Evolutionary conservation across 179 eudicot species (phyloP), one percentile per base, ranked within the genome.

Genomic region (Nepenthes alata): DNA sequence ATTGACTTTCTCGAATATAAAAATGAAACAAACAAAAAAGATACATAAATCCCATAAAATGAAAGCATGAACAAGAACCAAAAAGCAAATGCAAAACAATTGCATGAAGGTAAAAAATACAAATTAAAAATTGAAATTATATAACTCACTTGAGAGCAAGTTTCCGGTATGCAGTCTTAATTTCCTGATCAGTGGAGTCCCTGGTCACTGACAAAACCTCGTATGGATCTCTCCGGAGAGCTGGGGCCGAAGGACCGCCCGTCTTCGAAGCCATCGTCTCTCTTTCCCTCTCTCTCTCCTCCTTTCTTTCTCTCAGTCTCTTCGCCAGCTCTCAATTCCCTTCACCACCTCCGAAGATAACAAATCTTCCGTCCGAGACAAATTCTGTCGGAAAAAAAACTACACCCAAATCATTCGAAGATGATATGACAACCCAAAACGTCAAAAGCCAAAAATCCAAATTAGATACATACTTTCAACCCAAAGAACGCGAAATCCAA

Each of bases 131-230:
- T 9, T 35, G 2, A 12, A 48, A 61, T 37, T 45, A 55, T 45
- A 8, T 25, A 69, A 70, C 93, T 68, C 70, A 91, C 98, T 91
- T 91, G 66, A 91, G 95, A 57, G 98, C 96, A 55, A 91, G 91
- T 76, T 84, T 91, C 53, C 97, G 74, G 55, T 91, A 91, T 65
- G 97, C 94, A 37, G 87, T 77, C 68, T 91, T 91, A 65, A 91
- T 89, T 54, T 89, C 96, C 72, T 86, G 95, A 62, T 91, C 98
- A 68, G 84, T 62, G 1, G 95, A 75, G 35, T 91, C 96, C 66
- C 80, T 84, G 1, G 95, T 58, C 57, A 91, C 89, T 45, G 70
- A 70, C 65, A 91, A 74, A 47, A 91, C 98, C 78, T 91, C 88
- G 71, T 91, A 89, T 2, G 98, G 98, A 77, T 89, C 96, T 60